Conservation (phyloP, 2,329 filamentous ascomycete genomes). For the Neonectria punicea region DNA sequence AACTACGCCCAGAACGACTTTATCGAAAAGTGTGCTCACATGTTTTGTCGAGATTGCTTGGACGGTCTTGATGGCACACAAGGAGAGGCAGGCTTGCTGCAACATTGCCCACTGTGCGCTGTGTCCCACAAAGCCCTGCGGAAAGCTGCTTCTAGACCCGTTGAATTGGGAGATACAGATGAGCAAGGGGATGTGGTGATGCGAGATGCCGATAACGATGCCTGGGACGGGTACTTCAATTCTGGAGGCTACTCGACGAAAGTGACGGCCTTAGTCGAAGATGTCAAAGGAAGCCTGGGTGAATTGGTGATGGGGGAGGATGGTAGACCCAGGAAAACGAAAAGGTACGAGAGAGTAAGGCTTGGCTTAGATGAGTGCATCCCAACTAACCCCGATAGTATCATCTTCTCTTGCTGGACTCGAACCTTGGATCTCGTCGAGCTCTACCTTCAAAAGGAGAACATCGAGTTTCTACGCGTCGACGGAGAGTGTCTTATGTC, state of each 20-base stretch:
- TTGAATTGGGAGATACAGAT: not conserved
- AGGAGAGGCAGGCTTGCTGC: too few relatives aligned
- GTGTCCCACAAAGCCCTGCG: not conserved
- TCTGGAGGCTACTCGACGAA: constrained; percentile 46
- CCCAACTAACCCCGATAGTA: constrained; percentile 41
- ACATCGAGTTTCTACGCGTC: constrained; percentile 51
- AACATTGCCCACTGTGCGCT: not conserved
- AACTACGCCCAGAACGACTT: constrained; percentile 32
- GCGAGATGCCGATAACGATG: constrained; percentile 20
- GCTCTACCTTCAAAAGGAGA: constrained; percentile 40
- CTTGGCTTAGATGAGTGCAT: not conserved
- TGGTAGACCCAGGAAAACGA: not conserved
- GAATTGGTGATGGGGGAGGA: constrained; percentile 4
- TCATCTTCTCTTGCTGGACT: constrained; percentile 60
- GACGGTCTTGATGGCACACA: constrained; percentile 31
- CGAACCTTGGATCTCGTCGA: constrained; percentile 52
- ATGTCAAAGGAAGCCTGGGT: constrained; percentile 37
- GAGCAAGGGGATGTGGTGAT: not conserved
- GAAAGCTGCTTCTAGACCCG: not conserved
- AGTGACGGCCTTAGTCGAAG: constrained; percentile 45
- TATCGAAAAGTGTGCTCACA: constrained; percentile 43
- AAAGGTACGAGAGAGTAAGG: not conserved
- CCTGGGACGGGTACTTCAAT: constrained; percentile 40
- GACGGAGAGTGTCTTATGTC: constrained; percentile 54
- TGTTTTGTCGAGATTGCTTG: constrained; percentile 47